Evolutionary conservation across 306 rosid species (phyloP), one percentile per base, ranked within the genome.

Genomic region (apple (Malus domestica)): DNA sequence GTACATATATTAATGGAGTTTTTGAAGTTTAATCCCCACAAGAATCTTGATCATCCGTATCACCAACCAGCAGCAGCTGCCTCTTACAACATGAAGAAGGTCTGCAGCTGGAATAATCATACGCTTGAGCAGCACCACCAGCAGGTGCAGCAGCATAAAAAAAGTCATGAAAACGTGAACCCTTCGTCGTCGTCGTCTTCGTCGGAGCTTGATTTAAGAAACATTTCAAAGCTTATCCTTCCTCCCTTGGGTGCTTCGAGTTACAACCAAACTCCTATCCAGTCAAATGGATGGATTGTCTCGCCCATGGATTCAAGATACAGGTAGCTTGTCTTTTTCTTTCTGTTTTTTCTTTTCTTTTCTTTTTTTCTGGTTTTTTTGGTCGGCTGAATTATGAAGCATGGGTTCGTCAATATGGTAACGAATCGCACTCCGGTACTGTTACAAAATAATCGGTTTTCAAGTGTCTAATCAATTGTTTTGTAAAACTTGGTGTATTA

Each of bases 221-320:
- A 87, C 76, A 73, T 95, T 40, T 95, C 98, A 10, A 95, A 95
- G 87, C 78, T 95, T 54, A 90, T 92, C 72, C 95, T 95, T 83
- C 98, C 98, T 0, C 98, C 98, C 29, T 83, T 95, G 51, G 98
- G 98, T 68, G 92, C 60, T 79, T 88, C 98, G 11, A 86, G 78
- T 72, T 82, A 72, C 19, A 85, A 73, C 74, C 92, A 85, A 46
- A 89, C 78, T 59, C 88, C 78, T 5, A 74, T 78, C 0, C 44
- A 72, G 63, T 81, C 92, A 4, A 79, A 82, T 65, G 94, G 80
- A 0, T 83, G 96, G 96, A 87, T 92, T 76, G 77, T 95, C 70
- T 90, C 90, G 4, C 97, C 98, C 33, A 76, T 89, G 96, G 87
- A 89, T 78, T 89, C 97, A 3, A 95, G 80, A 92, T 95, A 92